Conservation (phyloP, 371 early-diverging fungal genomes). For the Mortierella sp. region DNA sequence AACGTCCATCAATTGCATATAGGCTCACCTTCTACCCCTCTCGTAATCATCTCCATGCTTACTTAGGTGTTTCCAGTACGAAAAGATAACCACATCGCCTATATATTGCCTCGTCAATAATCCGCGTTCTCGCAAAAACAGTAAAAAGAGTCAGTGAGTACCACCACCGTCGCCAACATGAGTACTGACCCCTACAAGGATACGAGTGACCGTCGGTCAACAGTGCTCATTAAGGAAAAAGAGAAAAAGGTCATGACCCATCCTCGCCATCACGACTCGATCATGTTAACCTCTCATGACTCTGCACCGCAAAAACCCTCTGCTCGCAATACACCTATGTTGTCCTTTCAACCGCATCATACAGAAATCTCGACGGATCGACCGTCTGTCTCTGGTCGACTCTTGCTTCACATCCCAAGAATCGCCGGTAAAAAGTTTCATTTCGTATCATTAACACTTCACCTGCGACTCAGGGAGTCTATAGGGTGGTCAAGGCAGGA, state of each 20-base stretch:
- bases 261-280: conserved; percentile 12
- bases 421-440: conserved; percentile 39
- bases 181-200: neutral
- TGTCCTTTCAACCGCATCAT: conserved; percentile 44
- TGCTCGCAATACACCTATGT: conserved; percentile 54
- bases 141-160: no score
- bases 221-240: conserved; percentile 9
- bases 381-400: conserved; percentile 48
- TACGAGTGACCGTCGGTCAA: neutral
- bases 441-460: conserved; percentile 41
- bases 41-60: no score
- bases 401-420: conserved; percentile 45
- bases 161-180: neutral
- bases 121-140: no score
- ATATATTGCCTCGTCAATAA: no score
- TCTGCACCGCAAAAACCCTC: conserved; percentile 26
- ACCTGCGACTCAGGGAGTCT: conserved; percentile 44
- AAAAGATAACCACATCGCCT: no score
- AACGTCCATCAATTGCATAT: no score
- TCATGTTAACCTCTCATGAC: conserved; percentile 14
- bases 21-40: no score
- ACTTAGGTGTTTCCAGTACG: no score
- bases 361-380: conserved; percentile 38
- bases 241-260: conserved; percentile 4
- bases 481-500: conserved; percentile 51